Conservation (phyloP, 495 filamentous ascomycete genomes). For the Daldinia loculata region DNA sequence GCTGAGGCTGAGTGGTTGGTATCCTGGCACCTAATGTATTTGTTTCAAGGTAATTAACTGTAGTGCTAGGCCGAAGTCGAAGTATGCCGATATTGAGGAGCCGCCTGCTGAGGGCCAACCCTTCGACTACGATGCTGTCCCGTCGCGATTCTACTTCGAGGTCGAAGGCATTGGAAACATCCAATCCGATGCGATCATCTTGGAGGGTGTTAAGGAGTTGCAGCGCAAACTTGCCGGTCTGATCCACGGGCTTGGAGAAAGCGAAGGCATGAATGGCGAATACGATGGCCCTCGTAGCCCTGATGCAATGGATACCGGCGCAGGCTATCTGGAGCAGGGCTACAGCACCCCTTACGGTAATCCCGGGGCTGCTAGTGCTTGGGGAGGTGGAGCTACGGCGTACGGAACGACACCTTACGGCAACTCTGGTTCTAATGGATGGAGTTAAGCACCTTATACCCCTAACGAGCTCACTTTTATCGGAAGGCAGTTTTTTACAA, state of each 20-base stretch:
- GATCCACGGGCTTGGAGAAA: conserved; percentile 74
- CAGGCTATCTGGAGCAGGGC: conserved; percentile 67
- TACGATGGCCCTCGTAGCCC: conserved; percentile 69
- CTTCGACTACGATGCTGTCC: conserved; percentile 90
- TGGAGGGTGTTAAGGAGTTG: conserved; percentile 86
- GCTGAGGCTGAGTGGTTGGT: conserved; percentile 87
- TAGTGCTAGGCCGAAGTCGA: conserved; percentile 75
- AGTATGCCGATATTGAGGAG: conserved; percentile 88
- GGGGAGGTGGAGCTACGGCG: conserved; percentile 70
- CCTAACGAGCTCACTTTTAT: not conserved
- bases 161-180: conserved; percentile 89
- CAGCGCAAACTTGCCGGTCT: conserved; percentile 88
- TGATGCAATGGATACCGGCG: conserved; percentile 63
- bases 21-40: conserved; percentile 1
- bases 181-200: conserved; percentile 84
- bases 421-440: conserved; percentile 44
- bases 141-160: conserved; percentile 87
- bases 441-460: conserved; percentile 17
- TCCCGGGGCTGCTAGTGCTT: conserved; percentile 67
- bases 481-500: not conserved
- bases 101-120: conserved; percentile 79
- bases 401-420: conserved; percentile 74
- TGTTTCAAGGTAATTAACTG: conserved; percentile 9
- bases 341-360: conserved; percentile 80
- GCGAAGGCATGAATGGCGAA: conserved; percentile 62